A percentile compares a stretch with the other conserved stretches of the same genome.
Conservation (phyloP, 305 asterid species). For the Fraxinus nigra region DNA sequence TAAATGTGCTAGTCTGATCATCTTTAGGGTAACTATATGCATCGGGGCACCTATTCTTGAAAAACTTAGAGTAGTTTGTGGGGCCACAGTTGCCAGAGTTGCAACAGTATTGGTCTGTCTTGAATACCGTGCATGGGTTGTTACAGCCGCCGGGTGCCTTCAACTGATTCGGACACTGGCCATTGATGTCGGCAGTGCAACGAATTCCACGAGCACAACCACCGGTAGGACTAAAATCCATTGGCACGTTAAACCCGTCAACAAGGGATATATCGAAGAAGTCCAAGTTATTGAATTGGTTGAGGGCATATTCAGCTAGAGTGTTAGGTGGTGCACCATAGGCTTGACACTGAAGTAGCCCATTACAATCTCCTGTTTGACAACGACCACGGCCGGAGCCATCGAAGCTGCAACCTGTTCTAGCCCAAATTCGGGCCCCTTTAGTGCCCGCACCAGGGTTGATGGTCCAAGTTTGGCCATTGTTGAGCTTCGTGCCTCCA, state of each 20-base stretch:
- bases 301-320: slow-evolving; percentile 21
- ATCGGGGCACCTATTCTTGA: background rate
- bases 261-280: slow-evolving; percentile 21
- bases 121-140: slow-evolving; percentile 45
- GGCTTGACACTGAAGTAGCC: slow-evolving; percentile 22
- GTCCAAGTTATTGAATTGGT: slow-evolving; percentile 10
- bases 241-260: slow-evolving; percentile 47
- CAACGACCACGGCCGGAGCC: slow-evolving; percentile 27
- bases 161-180: slow-evolving; percentile 39
- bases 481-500: slow-evolving; percentile 29
- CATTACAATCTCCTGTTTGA: slow-evolving; percentile 34
- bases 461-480: slow-evolving; percentile 33
- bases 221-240: slow-evolving; percentile 39
- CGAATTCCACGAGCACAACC: slow-evolving; percentile 26
- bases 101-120: slow-evolving; percentile 36
- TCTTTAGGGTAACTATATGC: slow-evolving; percentile 37
- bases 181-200: slow-evolving; percentile 38
- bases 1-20: background rate
- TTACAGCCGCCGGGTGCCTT: slow-evolving; percentile 44
- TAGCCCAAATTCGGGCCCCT: slow-evolving; percentile 36
- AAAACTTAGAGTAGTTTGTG: slow-evolving; percentile 8
- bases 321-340: slow-evolving; percentile 36
- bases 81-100: slow-evolving; percentile 25
- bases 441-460: slow-evolving; percentile 22
- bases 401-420: slow-evolving; percentile 34